Percentiles rank a stretch among this genome's conserved stretches.
Conservation (phyloP, 176 grass and related monocot species). For the Oryza nivara region DNA sequence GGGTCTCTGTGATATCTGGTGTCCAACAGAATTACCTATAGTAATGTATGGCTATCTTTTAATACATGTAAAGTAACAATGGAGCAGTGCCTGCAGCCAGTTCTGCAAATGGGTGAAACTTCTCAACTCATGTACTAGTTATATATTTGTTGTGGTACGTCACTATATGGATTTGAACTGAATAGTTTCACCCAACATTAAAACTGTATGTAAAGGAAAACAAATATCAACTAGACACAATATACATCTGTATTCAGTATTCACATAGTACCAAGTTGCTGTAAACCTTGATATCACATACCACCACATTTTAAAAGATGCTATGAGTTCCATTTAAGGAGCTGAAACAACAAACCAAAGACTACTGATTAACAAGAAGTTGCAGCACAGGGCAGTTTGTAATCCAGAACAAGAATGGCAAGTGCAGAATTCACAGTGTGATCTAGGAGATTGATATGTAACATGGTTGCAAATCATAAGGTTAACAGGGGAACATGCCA, state of each 20-base stretch:
- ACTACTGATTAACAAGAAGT: background rate
- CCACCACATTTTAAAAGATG: background rate
- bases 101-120: background rate
- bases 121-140: background rate
- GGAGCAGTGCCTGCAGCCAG: conserved; percentile 11
- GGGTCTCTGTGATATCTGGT: conserved; percentile 97
- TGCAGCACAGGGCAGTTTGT: background rate
- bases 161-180: conserved; percentile 7
- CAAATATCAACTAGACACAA: background rate
- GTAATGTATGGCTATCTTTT: conserved; percentile 20
- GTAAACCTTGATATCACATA: conserved; percentile 21
- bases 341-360: conserved; percentile 15
- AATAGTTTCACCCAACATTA: background rate
- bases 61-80: conserved; percentile 8
- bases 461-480: background rate
- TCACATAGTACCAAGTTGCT: conserved; percentile 1
- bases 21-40: conserved; percentile 89
- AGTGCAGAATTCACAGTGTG: background rate
- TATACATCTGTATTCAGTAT: background rate
- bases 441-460: conserved; percentile 8
- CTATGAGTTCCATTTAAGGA: conserved; percentile 6
- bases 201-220: conserved; percentile 9
- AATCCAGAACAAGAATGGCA: background rate
- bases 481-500: background rate
- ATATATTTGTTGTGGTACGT: background rate